phyloP scores from a whole-genome alignment of 1,284 basidiomycete genomes.

The Hypsizygus ulmarius region DNA sequence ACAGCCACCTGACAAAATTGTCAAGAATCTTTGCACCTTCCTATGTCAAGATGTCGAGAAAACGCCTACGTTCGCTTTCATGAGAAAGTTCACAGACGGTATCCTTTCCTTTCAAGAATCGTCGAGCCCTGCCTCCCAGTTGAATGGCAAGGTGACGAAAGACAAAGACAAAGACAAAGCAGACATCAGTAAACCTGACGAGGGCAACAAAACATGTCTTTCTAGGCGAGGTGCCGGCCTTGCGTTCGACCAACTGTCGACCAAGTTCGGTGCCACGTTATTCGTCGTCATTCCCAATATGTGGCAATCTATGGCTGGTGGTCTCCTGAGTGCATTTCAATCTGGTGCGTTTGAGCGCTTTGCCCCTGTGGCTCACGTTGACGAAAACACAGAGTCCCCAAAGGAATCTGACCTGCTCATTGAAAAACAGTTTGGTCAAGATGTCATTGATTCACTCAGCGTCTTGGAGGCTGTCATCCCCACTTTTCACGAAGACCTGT shows the following conservation, averaged over 20 bases:
- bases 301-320: conserved; percentile 90
- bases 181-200: conserved; percentile 42
- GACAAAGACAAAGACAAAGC: conserved; percentile 41
- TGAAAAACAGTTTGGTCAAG: conserved; percentile 79
- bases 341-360: conserved; percentile 42
- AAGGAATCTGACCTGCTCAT: conserved; percentile 60
- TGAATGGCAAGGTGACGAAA: conserved; percentile 38
- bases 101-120: conserved; percentile 73
- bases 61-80: conserved; percentile 84
- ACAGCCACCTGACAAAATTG: conserved; percentile 85
- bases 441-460: conserved; percentile 91
- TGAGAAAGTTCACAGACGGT: conserved; percentile 61
- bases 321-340: conserved; percentile 69
- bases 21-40: conserved; percentile 97
- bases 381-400: conserved; percentile 41
- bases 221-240: conserved; percentile 83
- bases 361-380: neutral
- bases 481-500: conserved; percentile 70
- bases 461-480: conserved; percentile 84
- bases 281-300: conserved; percentile 84
- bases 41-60: conserved; percentile 89
- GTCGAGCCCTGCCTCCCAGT: conserved; percentile 28
- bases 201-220: conserved; percentile 53
- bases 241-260: conserved; percentile 80
- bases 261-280: conserved; percentile 72